These are phyloP conservation scores for Aureobasidium sp. DNA, from an alignment of 2,329 filamentous ascomycete species.

Conservation along the genomic window DNA sequence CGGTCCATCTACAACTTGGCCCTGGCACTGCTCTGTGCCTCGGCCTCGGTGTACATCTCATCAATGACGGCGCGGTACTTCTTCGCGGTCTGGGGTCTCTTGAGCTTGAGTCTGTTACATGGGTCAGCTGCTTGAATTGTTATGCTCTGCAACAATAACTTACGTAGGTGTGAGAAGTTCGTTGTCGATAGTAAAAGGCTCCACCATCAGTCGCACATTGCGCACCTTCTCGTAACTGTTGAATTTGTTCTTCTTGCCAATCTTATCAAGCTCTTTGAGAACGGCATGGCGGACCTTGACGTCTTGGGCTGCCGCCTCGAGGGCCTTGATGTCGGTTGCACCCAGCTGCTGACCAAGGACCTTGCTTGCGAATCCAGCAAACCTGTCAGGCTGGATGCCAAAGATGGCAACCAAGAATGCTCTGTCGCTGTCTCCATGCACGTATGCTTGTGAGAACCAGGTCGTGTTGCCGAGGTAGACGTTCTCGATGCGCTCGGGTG, in stretches of 20 bases:
- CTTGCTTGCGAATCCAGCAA: slow-evolving; percentile 73
- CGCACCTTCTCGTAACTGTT: slow-evolving; percentile 83
- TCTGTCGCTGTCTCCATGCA: slow-evolving; percentile 84
- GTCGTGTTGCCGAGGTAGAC: slow-evolving; percentile 77
- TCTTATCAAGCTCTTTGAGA: slow-evolving; percentile 68
- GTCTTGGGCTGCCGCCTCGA: slow-evolving; percentile 62
- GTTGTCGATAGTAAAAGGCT: slow-evolving; percentile 91
- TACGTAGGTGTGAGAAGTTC: slow-evolving; percentile 83
- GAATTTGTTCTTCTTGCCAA: slow-evolving; percentile 79
- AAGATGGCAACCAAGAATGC: slow-evolving; percentile 79
- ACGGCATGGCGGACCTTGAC: slow-evolving; percentile 67
- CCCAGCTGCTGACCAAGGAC: slow-evolving; percentile 53
- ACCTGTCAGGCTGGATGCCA: slow-evolving; percentile 76
- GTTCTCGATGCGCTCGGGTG: slow-evolving; percentile 94
- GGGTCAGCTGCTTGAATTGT: background rate
- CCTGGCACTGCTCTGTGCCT: slow-evolving; percentile 37
- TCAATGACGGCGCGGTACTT: slow-evolving; percentile 52
- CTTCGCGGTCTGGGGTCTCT: slow-evolving; percentile 62
- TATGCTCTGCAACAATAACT: slow-evolving; percentile 34
- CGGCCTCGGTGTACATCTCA: slow-evolving; percentile 53
- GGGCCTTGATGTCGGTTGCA: slow-evolving; percentile 57
- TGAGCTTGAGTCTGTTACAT: slow-evolving; percentile 56
- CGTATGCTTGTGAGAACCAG: slow-evolving; percentile 72
- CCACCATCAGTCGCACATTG: slow-evolving; percentile 66
- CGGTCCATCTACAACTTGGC: slow-evolving; percentile 33